Conservation (phyloP, 2,329 filamentous ascomycete species). For the Cladophialophora yegresii region DNA sequence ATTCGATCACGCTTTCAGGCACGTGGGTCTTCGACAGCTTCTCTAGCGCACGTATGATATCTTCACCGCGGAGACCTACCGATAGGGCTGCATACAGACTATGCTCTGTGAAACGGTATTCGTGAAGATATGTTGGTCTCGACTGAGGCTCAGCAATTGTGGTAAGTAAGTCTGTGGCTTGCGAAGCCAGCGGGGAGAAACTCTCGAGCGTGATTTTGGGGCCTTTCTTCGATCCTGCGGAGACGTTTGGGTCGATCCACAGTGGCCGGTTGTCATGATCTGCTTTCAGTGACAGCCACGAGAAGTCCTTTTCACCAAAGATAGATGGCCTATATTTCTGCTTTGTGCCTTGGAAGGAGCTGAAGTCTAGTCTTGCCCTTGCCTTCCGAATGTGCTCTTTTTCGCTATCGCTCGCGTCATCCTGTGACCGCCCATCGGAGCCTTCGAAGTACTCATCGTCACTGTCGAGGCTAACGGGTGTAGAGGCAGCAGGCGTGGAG, state of each 20-base stretch:
- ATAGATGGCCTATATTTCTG: conserved; percentile 54
- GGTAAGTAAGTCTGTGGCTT: conserved; percentile 91
- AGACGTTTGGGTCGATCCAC: conserved; percentile 75
- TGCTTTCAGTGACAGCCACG: conserved; percentile 76
- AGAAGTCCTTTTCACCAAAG: conserved; percentile 73
- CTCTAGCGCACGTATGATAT: conserved; percentile 88
- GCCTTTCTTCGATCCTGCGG: conserved; percentile 59
- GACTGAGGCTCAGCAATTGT: conserved; percentile 93
- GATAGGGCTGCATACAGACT: conserved; percentile 94
- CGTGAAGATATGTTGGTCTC: conserved; percentile 85
- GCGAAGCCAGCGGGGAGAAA: conserved; percentile 81
- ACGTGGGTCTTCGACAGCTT: conserved; percentile 85
- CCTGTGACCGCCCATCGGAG: conserved; percentile 44
- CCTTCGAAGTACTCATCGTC: conserved; percentile 60
- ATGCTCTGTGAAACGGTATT: conserved; percentile 88
- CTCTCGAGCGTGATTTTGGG: conserved; percentile 84
- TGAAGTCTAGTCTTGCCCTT: conserved; percentile 54
- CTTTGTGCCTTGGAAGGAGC: conserved; percentile 53
- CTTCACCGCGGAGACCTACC: conserved; percentile 82
- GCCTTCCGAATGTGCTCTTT: conserved; percentile 46
- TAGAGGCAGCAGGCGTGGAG: conserved; percentile 49
- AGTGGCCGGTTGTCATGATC: conserved; percentile 88
- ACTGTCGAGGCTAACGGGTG: conserved; percentile 51
- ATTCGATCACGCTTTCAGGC: conserved; percentile 75
- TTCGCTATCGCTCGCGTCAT: conserved; percentile 48